A percentile compares a stretch with the other conserved stretches of the same genome.
Conservation (phyloP, 2,329 filamentous ascomycete species). For the Hypoxylon sp. region DNA sequence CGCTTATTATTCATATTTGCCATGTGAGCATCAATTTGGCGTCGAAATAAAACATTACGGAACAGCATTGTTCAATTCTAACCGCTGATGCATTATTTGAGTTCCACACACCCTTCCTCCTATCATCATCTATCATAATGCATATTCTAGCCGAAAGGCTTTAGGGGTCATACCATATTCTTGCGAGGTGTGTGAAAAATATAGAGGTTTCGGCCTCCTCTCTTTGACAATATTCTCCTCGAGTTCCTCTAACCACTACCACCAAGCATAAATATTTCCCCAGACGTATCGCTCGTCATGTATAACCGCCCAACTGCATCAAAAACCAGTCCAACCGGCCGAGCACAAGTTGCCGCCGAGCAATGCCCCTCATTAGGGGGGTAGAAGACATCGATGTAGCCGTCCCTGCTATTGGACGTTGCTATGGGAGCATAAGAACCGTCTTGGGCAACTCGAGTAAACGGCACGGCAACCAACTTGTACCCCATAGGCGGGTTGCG, state of each 20-base stretch:
- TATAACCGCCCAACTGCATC: conserved; percentile 64
- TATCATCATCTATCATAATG: not conserved
- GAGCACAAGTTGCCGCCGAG: conserved; percentile 63
- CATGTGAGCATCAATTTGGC: not conserved
- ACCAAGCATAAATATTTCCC: conserved; percentile 60
- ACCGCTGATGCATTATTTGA: not conserved
- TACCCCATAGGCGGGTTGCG: conserved; percentile 56
- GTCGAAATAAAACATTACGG: not conserved
- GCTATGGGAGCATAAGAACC: conserved; percentile 52
- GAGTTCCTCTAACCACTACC: not conserved
- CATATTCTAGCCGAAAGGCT: not conserved
- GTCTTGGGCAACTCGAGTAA: conserved; percentile 48
- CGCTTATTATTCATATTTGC: not conserved
- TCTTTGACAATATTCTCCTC: conserved; percentile 12
- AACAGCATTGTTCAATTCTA: not conserved
- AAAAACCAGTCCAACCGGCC: conserved; percentile 65
- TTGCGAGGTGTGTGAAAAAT: not conserved
- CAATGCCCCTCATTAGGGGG: conserved; percentile 64
- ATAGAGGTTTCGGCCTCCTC: not conserved
- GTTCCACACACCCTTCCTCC: not conserved
- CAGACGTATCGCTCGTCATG: conserved; percentile 68
- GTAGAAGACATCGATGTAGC: conserved; percentile 64
- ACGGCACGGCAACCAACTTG: conserved; percentile 56
- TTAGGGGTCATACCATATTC: not conserved
- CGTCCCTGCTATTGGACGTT: conserved; percentile 56